These are phyloP conservation scores for Phalaenopsis hybrid DNA, from an alignment of 116 monocot genomes.

Conservation along the genomic window DNA sequence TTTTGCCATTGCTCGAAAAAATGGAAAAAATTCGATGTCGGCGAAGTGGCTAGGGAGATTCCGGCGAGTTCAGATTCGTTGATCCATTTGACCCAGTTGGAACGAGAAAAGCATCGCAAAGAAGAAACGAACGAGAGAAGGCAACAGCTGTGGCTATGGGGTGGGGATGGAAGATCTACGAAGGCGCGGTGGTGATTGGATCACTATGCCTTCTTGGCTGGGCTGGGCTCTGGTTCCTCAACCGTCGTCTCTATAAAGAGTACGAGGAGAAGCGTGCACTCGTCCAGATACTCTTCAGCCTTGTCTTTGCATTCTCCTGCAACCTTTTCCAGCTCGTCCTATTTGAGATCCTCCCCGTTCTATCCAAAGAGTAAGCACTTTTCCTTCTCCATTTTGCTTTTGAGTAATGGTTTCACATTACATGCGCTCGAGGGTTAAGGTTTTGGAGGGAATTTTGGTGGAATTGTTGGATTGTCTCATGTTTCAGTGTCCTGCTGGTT, in stretches of 20 bases:
- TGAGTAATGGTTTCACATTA: neutral
- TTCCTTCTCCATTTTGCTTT: neutral
- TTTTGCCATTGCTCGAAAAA: too few relatives aligned
- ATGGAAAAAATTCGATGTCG: neutral
- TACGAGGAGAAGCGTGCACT: conserved; percentile 97
- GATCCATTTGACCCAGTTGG: neutral
- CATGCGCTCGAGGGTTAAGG: neutral
- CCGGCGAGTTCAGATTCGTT: neutral
- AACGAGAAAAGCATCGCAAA: neutral
- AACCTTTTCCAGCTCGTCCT: conserved; percentile 96
- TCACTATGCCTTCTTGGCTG: conserved; percentile 69
- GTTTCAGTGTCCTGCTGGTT: too few relatives aligned
- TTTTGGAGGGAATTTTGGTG: neutral
- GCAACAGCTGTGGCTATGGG: conserved; percentile 20
- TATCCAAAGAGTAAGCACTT: conserved; percentile 75
- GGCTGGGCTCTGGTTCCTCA: conserved; percentile 95
- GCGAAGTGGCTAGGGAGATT: neutral
- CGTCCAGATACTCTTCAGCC: conserved; percentile 92
- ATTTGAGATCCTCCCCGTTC: conserved; percentile 89
- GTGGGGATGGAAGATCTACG: conserved; percentile 71
- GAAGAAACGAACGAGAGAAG: neutral
- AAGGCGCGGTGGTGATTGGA: conserved; percentile 44
- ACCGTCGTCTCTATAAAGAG: conserved; percentile 88
- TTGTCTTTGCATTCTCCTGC: conserved; percentile 96
- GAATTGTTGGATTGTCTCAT: neutral